Evolutionary conservation across 2,329 filamentous ascomycete genomes (phyloP).

Genomic region (Metarhizium robertsii): DNA sequence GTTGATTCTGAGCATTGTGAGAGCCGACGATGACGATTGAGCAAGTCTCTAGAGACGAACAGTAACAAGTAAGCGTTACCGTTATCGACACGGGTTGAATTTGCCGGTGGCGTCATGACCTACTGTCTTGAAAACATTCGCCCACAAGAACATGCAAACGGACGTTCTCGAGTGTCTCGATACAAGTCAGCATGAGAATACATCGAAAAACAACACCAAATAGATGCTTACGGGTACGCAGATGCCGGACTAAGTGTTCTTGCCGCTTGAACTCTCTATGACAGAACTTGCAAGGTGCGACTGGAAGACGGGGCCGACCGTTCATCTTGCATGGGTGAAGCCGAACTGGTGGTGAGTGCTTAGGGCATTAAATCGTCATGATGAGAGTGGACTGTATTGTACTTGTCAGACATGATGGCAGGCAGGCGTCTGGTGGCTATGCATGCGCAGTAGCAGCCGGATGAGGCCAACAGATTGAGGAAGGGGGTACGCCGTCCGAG

Average conservation of each 20-base stretch:
- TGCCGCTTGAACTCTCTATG: constrained; percentile 20
- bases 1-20: constrained; percentile 2
- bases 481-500: too few species aligned
- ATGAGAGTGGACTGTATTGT: too few species aligned
- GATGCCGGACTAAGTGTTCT: constrained; percentile 23
- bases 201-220: too few species aligned
- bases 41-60: constrained; percentile 6
- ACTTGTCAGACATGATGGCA: too few species aligned
- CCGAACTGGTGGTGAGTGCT: neutral
- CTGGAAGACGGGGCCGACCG: constrained; percentile 8
- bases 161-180: constrained; percentile 20
- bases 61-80: neutral
- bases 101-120: constrained; percentile 1
- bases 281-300: constrained; percentile 20
- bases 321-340: constrained; percentile 5
- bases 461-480: too few species aligned
- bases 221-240: constrained; percentile 17
- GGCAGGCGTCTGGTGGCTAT: too few species aligned
- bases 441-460: too few species aligned
- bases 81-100: neutral
- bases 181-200: neutral
- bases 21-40: constrained; percentile 8
- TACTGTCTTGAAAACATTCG: constrained; percentile 21
- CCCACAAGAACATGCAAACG: constrained; percentile 21
- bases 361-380: neutral